Evolutionary conservation across 345 rosid genomes (phyloP).

Genomic region (Pistacia vera): DNA sequence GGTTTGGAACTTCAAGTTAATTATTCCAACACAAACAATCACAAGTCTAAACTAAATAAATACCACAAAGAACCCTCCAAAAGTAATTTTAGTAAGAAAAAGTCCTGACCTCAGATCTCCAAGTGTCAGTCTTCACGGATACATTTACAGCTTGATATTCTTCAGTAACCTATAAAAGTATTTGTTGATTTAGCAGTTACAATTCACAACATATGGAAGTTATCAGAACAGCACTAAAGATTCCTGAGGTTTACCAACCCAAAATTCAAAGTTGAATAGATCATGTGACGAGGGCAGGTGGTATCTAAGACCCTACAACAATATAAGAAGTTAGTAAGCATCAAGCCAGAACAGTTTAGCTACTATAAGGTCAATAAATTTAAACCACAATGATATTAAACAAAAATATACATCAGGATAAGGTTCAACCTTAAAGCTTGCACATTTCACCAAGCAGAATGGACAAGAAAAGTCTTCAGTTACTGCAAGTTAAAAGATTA

Average conservation of each 20-base stretch:
- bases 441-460: slow-evolving; percentile 94
- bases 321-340: background rate
- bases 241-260: slow-evolving; percentile 92
- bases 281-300: slow-evolving; percentile 92
- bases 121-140: slow-evolving; percentile 68
- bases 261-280: slow-evolving; percentile 93
- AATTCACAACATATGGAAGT: slow-evolving; percentile 23
- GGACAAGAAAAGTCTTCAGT: slow-evolving; percentile 99
- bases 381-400: background rate
- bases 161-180: slow-evolving; percentile 65
- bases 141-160: slow-evolving; percentile 96
- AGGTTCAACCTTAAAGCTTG: slow-evolving; percentile 79
- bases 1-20: background rate
- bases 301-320: slow-evolving; percentile 73
- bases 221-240: slow-evolving; percentile 25
- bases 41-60: slow-evolving; percentile 3
- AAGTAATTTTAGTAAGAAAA: slow-evolving; percentile 21
- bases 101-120: slow-evolving; percentile 79
- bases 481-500: slow-evolving; percentile 53
- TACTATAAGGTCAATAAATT: background rate
- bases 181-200: slow-evolving; percentile 23
- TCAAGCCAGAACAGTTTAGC: background rate
- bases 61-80: slow-evolving; percentile 3
- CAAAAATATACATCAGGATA: background rate
- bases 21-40: background rate